Conservation (phyloP, 192 early-diverging fungal genomes). For the Backusella tarrabulga region DNA sequence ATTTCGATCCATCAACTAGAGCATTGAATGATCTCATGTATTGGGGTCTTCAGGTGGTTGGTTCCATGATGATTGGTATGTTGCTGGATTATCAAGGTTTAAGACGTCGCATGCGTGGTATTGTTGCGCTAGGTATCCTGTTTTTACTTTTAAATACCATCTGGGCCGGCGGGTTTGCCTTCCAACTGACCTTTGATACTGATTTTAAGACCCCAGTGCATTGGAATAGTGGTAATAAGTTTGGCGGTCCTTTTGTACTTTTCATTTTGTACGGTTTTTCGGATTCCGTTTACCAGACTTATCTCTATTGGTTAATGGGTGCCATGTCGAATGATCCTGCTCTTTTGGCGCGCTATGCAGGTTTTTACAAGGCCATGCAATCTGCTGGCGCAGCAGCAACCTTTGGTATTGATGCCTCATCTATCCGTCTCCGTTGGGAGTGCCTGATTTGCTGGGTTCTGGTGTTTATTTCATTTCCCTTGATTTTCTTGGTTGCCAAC, state of each 20-base stretch:
- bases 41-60: constrained; percentile 71
- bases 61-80: constrained; percentile 54
- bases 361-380: constrained; percentile 88
- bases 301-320: constrained; percentile 83
- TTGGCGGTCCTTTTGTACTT: constrained; percentile 62
- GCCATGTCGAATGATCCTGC: constrained; percentile 76
- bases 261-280: constrained; percentile 76
- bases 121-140: constrained; percentile 52
- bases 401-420: constrained; percentile 64
- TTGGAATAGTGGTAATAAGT: constrained; percentile 36
- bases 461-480: constrained; percentile 42
- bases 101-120: constrained; percentile 59
- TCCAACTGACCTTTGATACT: constrained; percentile 52
- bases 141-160: constrained; percentile 50
- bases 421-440: constrained; percentile 19
- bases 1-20: constrained; percentile 68
- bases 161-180: constrained; percentile 61
- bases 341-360: constrained; percentile 65
- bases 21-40: constrained; percentile 70
- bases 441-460: constrained; percentile 53
- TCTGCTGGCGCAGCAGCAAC: constrained; percentile 74
- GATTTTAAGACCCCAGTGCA: constrained; percentile 45
- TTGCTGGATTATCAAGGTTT: constrained; percentile 61
- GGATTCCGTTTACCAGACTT: constrained; percentile 79
- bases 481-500: constrained; percentile 46